Evolutionary conservation across 169 alveolate species (phyloP).

Genomic region (Babesia gibsoni): DNA sequence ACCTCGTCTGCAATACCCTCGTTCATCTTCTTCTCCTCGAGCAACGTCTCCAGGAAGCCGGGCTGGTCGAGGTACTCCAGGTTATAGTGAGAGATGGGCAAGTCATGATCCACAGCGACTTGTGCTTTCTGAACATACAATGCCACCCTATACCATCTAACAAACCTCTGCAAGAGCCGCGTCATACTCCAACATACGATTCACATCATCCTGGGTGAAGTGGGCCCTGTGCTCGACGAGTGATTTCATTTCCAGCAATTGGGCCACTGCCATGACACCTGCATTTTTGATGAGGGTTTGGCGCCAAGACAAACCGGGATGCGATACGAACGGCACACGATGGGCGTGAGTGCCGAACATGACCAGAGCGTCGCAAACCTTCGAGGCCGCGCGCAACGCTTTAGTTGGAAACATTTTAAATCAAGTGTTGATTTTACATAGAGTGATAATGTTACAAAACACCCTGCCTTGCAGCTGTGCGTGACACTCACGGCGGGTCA

Average conservation of each 20-base stretch:
- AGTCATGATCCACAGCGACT: constrained; percentile 76
- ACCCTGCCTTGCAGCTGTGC: too few species aligned
- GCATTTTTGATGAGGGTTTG: neutral
- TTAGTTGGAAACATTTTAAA: constrained; percentile 22
- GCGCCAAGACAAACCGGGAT: constrained; percentile 66
- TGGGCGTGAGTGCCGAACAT: constrained; percentile 74
- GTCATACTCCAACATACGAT: constrained; percentile 76
- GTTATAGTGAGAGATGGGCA: constrained; percentile 73
- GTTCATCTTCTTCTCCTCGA: constrained; percentile 62
- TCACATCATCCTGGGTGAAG: constrained; percentile 77
- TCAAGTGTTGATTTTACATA: too few species aligned
- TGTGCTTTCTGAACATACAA: constrained; percentile 66
- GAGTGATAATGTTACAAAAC: too few species aligned
- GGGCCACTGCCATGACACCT: constrained; percentile 82
- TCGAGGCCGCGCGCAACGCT: constrained; percentile 6
- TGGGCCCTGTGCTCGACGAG: constrained; percentile 77
- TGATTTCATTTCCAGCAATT: constrained; percentile 74
- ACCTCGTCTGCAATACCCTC: constrained; percentile 60
- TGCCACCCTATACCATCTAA: neutral
- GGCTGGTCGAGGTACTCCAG: constrained; percentile 74
- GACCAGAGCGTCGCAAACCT: constrained; percentile 77
- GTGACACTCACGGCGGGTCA: too few species aligned
- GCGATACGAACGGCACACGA: constrained; percentile 76
- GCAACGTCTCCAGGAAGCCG: constrained; percentile 62
- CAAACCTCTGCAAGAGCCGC: constrained; percentile 69